Percentiles rank a stretch among this genome's conserved stretches.
Evolutionary conservation across 2,329 filamentous ascomycete genomes (phyloP).

Genomic region (Tolypocladium album): DNA sequence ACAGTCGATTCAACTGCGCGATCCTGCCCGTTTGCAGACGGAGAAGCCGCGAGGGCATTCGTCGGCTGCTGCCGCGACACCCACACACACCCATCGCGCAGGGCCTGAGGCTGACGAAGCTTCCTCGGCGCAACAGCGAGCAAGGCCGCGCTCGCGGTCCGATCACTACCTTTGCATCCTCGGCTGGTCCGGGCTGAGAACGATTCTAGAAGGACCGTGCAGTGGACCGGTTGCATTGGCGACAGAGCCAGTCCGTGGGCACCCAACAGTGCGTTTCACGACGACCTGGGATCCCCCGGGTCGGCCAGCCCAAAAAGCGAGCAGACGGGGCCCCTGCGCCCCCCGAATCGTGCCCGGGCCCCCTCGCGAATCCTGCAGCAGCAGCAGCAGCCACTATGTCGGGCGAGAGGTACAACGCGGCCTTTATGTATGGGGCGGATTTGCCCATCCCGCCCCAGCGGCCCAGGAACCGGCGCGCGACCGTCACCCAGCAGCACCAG

Average conservation of each 20-base stretch:
- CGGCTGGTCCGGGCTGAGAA: background rate
- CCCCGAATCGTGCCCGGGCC: background rate
- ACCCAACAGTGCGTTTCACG: background rate
- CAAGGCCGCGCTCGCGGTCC: background rate
- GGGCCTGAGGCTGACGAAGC: background rate
- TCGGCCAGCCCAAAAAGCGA: background rate
- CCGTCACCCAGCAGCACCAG: background rate
- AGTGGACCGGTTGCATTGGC: background rate
- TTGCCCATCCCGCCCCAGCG: constrained; percentile 9
- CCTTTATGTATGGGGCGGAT: constrained; percentile 11
- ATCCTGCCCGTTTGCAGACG: background rate
- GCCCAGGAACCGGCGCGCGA: constrained; percentile 2
- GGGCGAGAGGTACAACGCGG: constrained; percentile 1
- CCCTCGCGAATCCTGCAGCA: background rate
- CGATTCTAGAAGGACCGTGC: background rate
- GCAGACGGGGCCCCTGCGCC: background rate
- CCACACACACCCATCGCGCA: background rate
- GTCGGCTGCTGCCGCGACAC: background rate
- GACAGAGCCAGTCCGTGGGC: background rate
- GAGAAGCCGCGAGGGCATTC: background rate
- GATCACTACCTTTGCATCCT: background rate
- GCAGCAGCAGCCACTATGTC: constrained; percentile 1
- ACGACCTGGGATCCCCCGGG: background rate
- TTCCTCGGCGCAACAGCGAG: too few relatives aligned
- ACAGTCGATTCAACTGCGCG: background rate